These are phyloP conservation scores for Trichoderma semiorbis DNA, from an alignment of 2,329 filamentous ascomycete species.

Conservation along the genomic window DNA sequence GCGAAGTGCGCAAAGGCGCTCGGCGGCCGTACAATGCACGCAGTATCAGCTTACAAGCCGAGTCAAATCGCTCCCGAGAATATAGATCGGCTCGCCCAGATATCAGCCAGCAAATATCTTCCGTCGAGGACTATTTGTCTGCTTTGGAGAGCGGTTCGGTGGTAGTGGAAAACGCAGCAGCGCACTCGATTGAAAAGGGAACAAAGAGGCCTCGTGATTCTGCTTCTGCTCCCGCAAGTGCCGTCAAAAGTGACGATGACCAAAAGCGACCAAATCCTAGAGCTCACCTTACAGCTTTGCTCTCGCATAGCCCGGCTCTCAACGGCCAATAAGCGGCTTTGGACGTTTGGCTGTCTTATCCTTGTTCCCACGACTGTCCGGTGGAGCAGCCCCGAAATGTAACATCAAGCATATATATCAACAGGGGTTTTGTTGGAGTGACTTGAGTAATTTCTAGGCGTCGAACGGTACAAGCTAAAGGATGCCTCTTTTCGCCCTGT, in stretches of 20 bases:
- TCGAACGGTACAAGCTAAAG: background rate
- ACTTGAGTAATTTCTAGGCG: background rate
- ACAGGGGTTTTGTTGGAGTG: background rate
- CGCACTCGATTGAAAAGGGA: slow-evolving; percentile 32
- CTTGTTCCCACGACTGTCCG: background rate
- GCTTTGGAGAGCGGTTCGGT: background rate
- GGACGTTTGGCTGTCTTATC: background rate
- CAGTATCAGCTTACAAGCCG: background rate
- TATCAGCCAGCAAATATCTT: background rate
- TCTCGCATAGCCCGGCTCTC: slow-evolving; percentile 4
- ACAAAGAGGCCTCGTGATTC: slow-evolving; percentile 46
- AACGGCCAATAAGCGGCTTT: background rate
- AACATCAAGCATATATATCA: background rate
- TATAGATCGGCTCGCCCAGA: background rate
- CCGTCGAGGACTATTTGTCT: background rate
- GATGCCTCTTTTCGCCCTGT: background rate
- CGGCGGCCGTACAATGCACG: background rate
- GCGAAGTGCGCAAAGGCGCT: background rate
- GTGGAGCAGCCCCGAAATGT: background rate
- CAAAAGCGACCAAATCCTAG: slow-evolving; percentile 33
- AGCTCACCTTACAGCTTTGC: slow-evolving; percentile 24
- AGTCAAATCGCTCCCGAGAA: background rate
- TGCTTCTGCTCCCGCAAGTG: slow-evolving; percentile 45
- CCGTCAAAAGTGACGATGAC: slow-evolving; percentile 48
- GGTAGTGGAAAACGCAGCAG: background rate